Evolutionary conservation across 805 yeast species (phyloP).

Genomic region (Wickerhamiella sorbophila): DNA sequence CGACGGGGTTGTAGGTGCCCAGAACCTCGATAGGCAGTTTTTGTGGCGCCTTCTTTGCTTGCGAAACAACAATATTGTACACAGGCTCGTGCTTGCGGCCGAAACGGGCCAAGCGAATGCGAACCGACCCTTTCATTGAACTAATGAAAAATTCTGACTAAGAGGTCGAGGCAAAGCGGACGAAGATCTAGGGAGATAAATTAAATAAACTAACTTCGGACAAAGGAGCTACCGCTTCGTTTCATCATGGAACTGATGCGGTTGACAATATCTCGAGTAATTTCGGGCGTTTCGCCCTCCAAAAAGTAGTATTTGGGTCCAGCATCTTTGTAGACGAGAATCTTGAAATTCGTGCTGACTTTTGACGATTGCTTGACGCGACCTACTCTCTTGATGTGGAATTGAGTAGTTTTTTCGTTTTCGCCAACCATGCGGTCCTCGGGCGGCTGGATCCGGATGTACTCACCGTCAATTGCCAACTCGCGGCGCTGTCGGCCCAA

Average conservation of each 20-base stretch:
- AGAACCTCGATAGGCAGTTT: slow-evolving; percentile 84
- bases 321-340: slow-evolving; percentile 52
- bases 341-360: slow-evolving; percentile 65
- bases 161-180: too few species aligned
- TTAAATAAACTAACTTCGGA: not conserved
- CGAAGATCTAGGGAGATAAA: not conserved
- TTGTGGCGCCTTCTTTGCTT: slow-evolving; percentile 55
- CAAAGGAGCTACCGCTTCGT: not conserved
- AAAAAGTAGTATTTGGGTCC: slow-evolving; percentile 75
- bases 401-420: slow-evolving; percentile 64
- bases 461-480: slow-evolving; percentile 86
- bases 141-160: not conserved
- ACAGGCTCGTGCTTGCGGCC: slow-evolving; percentile 81
- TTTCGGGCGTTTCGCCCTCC: slow-evolving; percentile 50
- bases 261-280: slow-evolving; percentile 63
- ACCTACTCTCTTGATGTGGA: slow-evolving; percentile 66
- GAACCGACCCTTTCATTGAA: slow-evolving; percentile 60
- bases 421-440: slow-evolving; percentile 66
- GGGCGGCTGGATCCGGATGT: slow-evolving; percentile 74
- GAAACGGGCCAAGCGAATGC: slow-evolving; percentile 83
- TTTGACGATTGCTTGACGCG: slow-evolving; percentile 65
- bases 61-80: slow-evolving; percentile 84
- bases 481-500: slow-evolving; percentile 68
- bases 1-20: slow-evolving; percentile 82
- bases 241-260: slow-evolving; percentile 39